Evolutionary conservation across 257 asterid species (phyloP).

Genomic region (Euphrasia confusa): DNA sequence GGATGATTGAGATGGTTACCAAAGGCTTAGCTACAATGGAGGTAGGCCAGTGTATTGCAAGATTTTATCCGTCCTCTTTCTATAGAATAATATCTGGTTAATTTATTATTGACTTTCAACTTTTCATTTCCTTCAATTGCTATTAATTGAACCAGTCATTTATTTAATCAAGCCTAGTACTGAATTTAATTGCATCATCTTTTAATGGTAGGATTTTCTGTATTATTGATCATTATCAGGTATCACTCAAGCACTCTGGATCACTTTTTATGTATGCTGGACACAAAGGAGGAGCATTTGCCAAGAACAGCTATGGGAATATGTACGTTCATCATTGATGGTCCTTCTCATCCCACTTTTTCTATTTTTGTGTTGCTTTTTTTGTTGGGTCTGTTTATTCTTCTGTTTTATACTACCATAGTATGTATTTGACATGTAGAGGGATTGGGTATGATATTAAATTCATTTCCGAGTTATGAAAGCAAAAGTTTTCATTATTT

Average conservation of each 20-base stretch:
- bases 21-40: conserved; percentile 86
- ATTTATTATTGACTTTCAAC: neutral
- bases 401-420: conserved; percentile 12
- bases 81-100: conserved; percentile 14
- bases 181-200: conserved; percentile 7
- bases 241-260: conserved; percentile 95
- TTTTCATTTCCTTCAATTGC: conserved; percentile 2
- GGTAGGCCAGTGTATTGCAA: conserved; percentile 38
- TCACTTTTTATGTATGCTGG: conserved; percentile 99
- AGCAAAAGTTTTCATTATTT: neutral
- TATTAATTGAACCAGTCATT: conserved; percentile 4
- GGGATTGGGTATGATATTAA: conserved; percentile 2
- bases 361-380: neutral
- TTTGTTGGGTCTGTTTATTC: neutral
- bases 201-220: conserved; percentile 15
- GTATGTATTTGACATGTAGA: conserved; percentile 8
- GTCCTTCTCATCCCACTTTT: conserved; percentile 10
- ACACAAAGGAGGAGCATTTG: conserved; percentile 94
- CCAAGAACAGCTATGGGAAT: conserved; percentile 92
- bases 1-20: conserved; percentile 91
- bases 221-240: conserved; percentile 44
- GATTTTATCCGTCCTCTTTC: conserved; percentile 14
- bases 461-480: neutral
- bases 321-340: conserved; percentile 45
- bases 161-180: conserved; percentile 9